Evolutionary conservation across 257 asterid genomes (phyloP).

Genomic region (Echites panduratus): DNA sequence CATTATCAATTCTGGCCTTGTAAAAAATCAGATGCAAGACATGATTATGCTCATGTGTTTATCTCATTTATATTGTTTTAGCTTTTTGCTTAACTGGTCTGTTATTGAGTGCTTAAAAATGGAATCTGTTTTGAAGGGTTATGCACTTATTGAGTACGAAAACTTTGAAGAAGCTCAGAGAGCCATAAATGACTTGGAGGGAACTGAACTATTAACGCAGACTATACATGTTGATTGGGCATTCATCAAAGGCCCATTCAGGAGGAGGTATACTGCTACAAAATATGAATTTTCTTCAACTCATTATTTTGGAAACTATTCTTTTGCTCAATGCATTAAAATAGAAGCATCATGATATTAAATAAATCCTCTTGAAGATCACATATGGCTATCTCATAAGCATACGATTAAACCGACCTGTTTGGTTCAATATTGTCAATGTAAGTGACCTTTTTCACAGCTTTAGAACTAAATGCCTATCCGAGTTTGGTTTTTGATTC

Average conservation of each 20-base stretch:
- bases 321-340: not conserved
- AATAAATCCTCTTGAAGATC: not conserved
- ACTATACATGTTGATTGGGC: conserved; percentile 85
- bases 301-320: not conserved
- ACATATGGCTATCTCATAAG: not conserved
- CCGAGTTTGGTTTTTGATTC: not conserved
- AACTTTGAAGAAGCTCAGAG: conserved; percentile 72
- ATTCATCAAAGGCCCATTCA: conserved; percentile 91
- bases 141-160: conserved; percentile 75
- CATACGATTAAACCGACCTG: not conserved
- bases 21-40: not conserved
- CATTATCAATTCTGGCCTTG: not conserved
- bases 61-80: not conserved
- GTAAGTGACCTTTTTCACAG: not conserved
- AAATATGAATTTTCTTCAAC: not conserved
- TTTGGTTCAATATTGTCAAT: not conserved
- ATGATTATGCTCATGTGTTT: not conserved
- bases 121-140: conserved; percentile 39
- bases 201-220: conserved; percentile 60
- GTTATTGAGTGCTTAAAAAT: not conserved
- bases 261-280: conserved; percentile 53
- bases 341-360: not conserved
- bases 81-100: not conserved
- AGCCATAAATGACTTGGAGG: conserved; percentile 72
- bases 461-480: not conserved